These are phyloP conservation scores for Cladorrhinum sp. DNA, from an alignment of 2,329 filamentous ascomycete species.

Conservation along the genomic window DNA sequence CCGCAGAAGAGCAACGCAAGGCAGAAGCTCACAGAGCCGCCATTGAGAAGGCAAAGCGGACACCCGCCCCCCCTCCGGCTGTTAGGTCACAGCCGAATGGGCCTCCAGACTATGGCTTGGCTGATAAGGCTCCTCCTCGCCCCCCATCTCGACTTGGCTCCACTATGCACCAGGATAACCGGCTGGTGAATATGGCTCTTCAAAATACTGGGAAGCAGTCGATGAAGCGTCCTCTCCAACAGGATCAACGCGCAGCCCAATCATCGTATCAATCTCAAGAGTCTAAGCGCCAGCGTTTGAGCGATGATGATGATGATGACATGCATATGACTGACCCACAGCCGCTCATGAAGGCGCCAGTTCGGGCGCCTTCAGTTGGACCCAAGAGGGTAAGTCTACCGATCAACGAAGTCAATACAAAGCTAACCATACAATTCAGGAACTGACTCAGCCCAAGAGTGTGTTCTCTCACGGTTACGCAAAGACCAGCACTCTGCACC, in stretches of 20 bases:
- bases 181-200: constrained; percentile 58
- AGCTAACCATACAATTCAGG: constrained; percentile 46
- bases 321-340: constrained; percentile 53
- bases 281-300: constrained; percentile 74
- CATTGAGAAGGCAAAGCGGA: constrained; percentile 64
- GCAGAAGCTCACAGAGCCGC: constrained; percentile 56
- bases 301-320: constrained; percentile 67
- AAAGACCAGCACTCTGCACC: constrained; percentile 59
- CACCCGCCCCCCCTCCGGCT: constrained; percentile 59
- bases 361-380: constrained; percentile 67
- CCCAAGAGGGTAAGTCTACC: constrained; percentile 61
- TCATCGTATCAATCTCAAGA: constrained; percentile 68
- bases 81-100: constrained; percentile 53
- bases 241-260: constrained; percentile 52
- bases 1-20: constrained; percentile 61
- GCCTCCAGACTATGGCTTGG: constrained; percentile 43
- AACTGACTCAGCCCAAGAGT: constrained; percentile 56
- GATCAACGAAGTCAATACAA: not conserved
- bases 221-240: constrained; percentile 70
- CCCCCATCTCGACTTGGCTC: constrained; percentile 59
- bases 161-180: constrained; percentile 56
- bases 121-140: constrained; percentile 38
- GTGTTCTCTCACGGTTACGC: constrained; percentile 61
- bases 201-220: constrained; percentile 67
- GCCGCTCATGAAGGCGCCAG: constrained; percentile 70